These are phyloP conservation scores for Jatropha podagrica DNA, from an alignment of 441 rosid species.

Conservation along the genomic window DNA sequence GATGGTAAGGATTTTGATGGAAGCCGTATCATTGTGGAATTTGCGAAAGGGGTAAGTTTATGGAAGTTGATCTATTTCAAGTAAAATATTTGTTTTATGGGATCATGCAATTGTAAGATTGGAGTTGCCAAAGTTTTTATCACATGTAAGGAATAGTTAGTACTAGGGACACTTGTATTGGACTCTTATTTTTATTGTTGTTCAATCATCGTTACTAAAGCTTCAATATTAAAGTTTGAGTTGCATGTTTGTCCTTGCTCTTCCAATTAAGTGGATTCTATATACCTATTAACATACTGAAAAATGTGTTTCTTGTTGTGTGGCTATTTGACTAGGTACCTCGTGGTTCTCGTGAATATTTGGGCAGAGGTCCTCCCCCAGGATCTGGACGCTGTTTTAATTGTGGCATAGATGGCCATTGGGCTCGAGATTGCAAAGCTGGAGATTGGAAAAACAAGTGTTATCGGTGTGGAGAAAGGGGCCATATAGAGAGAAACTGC, in stretches of 20 bases:
- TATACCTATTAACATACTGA: neutral
- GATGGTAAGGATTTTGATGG: constrained; percentile 74
- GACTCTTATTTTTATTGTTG: neutral
- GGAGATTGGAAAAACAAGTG: constrained; percentile 88
- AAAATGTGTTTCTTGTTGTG: neutral
- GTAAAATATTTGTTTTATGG: neutral
- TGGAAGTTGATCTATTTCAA: neutral
- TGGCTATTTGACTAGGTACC: constrained; percentile 41
- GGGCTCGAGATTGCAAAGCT: constrained; percentile 87
- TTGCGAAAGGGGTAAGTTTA: constrained; percentile 61
- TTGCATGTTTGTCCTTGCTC: too few species aligned
- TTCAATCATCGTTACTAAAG: neutral
- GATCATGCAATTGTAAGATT: neutral
- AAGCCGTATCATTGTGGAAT: constrained; percentile 74
- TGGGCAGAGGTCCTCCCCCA: constrained; percentile 85
- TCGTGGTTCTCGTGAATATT: constrained; percentile 65
- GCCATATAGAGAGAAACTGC: constrained; percentile 77
- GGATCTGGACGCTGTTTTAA: constrained; percentile 83
- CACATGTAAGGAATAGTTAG: neutral
- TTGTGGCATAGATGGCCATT: constrained; percentile 87
- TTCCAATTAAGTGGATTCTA: neutral
- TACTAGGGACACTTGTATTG: neutral
- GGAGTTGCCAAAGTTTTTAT: too few species aligned
- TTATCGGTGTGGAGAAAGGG: constrained; percentile 75
- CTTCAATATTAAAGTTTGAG: too few species aligned